These are phyloP conservation scores for Saksenaea oblongispora DNA, from an alignment of 371 early-diverging fungal species.

Conservation along the genomic window DNA sequence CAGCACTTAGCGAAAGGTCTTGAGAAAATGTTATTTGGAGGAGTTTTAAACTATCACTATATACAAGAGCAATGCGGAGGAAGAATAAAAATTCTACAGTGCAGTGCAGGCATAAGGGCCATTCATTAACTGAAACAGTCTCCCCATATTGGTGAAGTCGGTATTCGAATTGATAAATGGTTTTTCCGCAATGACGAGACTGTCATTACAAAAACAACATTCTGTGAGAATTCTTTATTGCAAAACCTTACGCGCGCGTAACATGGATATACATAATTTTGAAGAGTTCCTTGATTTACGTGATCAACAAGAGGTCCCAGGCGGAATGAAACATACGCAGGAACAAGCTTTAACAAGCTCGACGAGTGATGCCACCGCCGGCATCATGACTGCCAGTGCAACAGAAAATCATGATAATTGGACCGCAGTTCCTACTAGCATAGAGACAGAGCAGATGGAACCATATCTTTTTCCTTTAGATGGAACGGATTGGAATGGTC, in stretches of 20 bases:
- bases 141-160: too few species aligned
- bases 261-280: conserved; percentile 22
- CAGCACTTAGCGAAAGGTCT: too few species aligned
- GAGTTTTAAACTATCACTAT: too few species aligned
- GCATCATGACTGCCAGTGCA: neutral
- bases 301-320: conserved; percentile 25
- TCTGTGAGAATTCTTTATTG: neutral
- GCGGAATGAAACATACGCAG: neutral
- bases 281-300: conserved; percentile 23
- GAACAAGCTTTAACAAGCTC: neutral
- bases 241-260: neutral
- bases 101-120: too few species aligned
- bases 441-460: conserved; percentile 1
- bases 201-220: neutral
- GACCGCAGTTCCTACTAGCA: neutral
- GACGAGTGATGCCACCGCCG: neutral
- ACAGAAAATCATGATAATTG: conserved; percentile 6
- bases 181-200: neutral
- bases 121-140: too few species aligned
- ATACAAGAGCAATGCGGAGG: too few species aligned
- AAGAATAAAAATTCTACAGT: too few species aligned
- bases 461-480: conserved; percentile 18
- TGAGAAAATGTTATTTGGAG: too few species aligned
- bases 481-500: conserved; percentile 11
- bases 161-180: too few species aligned